Evolutionary conservation across 768 basidiomycete species (phyloP), one percentile per base, ranked within the genome.

Genomic region (Daedalea quercina): DNA sequence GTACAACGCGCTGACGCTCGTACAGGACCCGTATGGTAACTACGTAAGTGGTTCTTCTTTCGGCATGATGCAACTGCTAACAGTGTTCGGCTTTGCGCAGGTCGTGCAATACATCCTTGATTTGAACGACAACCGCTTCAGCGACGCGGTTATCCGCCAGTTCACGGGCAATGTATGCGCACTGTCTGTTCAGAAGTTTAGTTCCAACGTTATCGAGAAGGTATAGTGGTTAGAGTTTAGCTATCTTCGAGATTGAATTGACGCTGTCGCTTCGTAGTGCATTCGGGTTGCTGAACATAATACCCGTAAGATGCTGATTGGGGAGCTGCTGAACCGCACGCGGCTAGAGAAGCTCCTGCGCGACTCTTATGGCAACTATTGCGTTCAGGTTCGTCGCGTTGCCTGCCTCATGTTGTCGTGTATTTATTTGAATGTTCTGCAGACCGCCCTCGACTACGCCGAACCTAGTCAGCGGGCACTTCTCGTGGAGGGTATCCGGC

Each of bases 51-150:
- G 20, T 44, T 26, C 3, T 33, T 11, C 17, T 13, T 6, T 51
- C 24, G 50, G 7, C 41, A 3, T 28, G 23, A 43, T 44, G n/a
- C 12, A 12, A 45, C 28, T 52, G 31, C 45, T 58, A 48, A 55
- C 44, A n/a, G n/a, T 44, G 25, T 35, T 35, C 25, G 41, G 43
- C 54, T 31, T 47, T 44, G 28, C 17, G n/a, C 56, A 91, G 90
- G 88, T 94, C 60, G 91, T 94, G 33, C 94, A 99, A 81, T 99
- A 99, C 67, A 96, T 97, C 55, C 80, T 99, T 54, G 96, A 99
- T 67, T 72, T 99, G 63, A 98, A 98, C 71, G 96, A 99, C 73
- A 94, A 91, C 69, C 82, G 96, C 42, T 99, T 98, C 78, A 95
- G 92, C 59, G 95, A 97, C 70, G 95, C 78, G 46, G 90, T 99